These are phyloP conservation scores for Aspergillus ochraceus DNA, from an alignment of 2,329 filamentous ascomycete species.

Conservation along the genomic window DNA sequence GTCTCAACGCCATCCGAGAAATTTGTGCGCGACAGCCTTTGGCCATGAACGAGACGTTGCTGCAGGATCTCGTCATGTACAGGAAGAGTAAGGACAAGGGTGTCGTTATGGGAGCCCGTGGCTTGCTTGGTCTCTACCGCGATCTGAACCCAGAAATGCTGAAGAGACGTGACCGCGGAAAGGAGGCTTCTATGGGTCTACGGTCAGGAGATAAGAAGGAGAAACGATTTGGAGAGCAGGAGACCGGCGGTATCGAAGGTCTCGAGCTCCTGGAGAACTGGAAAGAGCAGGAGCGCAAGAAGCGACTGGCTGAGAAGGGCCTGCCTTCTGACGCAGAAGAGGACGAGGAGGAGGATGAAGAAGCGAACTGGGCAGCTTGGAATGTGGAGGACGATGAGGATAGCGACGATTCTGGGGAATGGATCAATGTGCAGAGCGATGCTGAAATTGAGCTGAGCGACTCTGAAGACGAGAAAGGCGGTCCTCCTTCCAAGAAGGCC, in stretches of 20 bases:
- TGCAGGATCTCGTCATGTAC: conserved; percentile 95
- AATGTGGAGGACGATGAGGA: conserved; percentile 60
- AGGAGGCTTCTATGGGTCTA: conserved; percentile 82
- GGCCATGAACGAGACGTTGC: conserved; percentile 93
- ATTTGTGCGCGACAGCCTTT: conserved; percentile 89
- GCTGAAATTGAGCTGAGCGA: conserved; percentile 73
- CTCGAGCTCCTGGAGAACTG: conserved; percentile 87
- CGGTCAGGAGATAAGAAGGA: conserved; percentile 73
- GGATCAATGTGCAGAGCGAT: conserved; percentile 87
- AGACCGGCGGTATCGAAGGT: conserved; percentile 80
- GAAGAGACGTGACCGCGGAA: conserved; percentile 85
- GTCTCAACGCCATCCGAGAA: conserved; percentile 91
- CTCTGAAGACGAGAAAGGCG: conserved; percentile 67
- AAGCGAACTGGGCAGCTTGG: conserved; percentile 60
- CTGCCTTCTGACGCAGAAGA: conserved; percentile 61
- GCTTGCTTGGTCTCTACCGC: conserved; percentile 83
- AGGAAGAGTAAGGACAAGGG: conserved; percentile 97
- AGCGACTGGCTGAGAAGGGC: conserved; percentile 69
- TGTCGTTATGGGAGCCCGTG: conserved; percentile 97
- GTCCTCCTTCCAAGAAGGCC: conserved; percentile 63
- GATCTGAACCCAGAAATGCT: conserved; percentile 89
- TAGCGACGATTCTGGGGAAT: conserved; percentile 76
- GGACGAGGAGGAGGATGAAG: conserved; percentile 62
- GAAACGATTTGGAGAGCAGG: conserved; percentile 79
- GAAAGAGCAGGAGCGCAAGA: conserved; percentile 85